These are phyloP conservation scores for Citrus trifoliata DNA, from an alignment of 345 rosid genomes.

Conservation along the genomic window DNA sequence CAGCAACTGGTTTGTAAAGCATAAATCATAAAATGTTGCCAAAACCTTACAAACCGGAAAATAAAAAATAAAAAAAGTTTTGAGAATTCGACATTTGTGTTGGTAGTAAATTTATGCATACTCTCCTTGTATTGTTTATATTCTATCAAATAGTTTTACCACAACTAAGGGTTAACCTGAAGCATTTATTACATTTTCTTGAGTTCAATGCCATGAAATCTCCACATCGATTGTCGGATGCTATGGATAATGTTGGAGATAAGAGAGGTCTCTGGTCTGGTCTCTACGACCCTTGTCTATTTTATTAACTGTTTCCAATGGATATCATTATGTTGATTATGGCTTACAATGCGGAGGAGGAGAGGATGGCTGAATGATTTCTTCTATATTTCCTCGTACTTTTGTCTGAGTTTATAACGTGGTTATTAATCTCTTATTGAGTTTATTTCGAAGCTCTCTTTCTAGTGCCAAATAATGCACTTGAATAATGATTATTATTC, in stretches of 20 bases:
- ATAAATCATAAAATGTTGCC: not conserved
- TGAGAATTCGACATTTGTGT: not conserved
- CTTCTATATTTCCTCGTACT: not conserved
- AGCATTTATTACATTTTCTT: not conserved
- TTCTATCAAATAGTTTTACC: not conserved
- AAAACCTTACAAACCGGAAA: not conserved
- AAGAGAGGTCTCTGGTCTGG: not conserved
- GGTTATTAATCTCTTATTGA: not conserved
- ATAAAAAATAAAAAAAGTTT: not conserved
- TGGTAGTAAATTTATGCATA: not conserved
- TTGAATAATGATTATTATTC: not conserved
- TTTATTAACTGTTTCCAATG: not conserved
- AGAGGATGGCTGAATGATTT: not conserved
- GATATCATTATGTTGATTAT: not conserved
- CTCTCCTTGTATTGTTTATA: not conserved
- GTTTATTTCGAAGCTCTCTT: not conserved
- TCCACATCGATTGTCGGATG: not conserved
- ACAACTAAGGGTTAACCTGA: not conserved
- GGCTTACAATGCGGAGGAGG: not conserved
- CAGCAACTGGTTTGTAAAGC: not conserved
- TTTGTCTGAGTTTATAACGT: not conserved
- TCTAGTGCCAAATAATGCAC: not conserved
- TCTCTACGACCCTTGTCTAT: not conserved
- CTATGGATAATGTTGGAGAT: not conserved
- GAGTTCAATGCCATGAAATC: not conserved